A percentile compares a stretch with the other conserved stretches of the same genome.
phyloP scores from a whole-genome alignment of 176 grass and related monocot species.

The Paspalum vaginatum region DNA sequence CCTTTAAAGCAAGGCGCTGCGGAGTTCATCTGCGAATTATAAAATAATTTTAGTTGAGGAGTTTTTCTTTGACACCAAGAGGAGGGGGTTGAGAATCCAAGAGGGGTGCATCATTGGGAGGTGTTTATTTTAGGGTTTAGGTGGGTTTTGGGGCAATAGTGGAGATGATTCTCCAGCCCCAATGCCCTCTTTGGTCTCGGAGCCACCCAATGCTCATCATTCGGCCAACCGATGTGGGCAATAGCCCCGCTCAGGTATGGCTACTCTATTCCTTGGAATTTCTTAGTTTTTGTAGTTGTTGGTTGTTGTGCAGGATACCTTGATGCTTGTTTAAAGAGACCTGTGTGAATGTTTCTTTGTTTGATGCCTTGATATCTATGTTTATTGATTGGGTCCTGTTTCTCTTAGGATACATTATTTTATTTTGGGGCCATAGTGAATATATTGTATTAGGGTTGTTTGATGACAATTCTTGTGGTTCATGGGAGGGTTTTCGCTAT shows the following conservation, averaged over 20 bases:
- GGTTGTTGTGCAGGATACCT: background rate
- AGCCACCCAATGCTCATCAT: background rate
- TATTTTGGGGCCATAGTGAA: background rate
- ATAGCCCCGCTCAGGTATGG: constrained; percentile 25
- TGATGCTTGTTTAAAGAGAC: background rate
- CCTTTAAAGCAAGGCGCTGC: background rate
- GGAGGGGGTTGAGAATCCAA: background rate
- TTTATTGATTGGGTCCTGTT: background rate
- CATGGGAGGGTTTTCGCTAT: background rate
- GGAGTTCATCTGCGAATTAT: background rate
- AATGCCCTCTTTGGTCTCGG: constrained; percentile 8
- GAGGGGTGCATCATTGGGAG: background rate
- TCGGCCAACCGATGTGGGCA: background rate
- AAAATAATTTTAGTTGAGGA: background rate
- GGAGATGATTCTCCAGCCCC: constrained; percentile 51
- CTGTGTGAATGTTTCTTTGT: background rate
- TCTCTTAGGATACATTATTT: background rate
- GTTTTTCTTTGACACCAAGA: background rate
- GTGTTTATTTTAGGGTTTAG: constrained; percentile 30
- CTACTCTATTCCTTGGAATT: background rate
- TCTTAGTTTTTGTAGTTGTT: background rate
- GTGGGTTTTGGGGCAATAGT: background rate
- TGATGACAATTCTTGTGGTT: background rate
- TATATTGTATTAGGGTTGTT: background rate
- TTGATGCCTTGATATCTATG: background rate